Base-by-base conservation (phyloP, 2,329 filamentous ascomycete species). In the Gyromitra esculenta region DNA sequence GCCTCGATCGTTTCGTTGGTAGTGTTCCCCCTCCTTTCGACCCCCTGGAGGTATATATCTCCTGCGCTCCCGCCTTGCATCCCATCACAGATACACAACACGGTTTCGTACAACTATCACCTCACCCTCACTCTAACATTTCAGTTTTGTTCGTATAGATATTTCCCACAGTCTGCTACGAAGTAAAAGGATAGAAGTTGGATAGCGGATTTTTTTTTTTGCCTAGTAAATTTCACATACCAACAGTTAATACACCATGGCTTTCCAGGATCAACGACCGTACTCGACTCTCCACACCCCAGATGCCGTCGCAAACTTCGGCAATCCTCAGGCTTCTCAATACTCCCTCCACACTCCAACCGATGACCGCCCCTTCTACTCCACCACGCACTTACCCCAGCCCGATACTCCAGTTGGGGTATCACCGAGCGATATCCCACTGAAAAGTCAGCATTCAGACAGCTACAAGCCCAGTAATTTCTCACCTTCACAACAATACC, bases 231-330 rank as follows among this genome's bases (percentile, higher is more conserved):
- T n/a, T 50, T 37, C 39, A 62, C 35, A 75, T 35, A 11, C 13
- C 56, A 56, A 67, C 54, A 60, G 39, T 39, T 71, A 66, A 50
- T 57, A 50, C 35, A 70, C 57, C 31, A 77, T 77, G 75, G 57
- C 72, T 52, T 50, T 57, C n/a, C 62, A 59, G 25, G 37, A 59
- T 5, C 73, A 76, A n/a, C 66, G 78, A 35, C 75, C 71, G 56
- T 79, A 76, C 72, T 78, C 78, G 39, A 79, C 78, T n/a, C 76
- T 79, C 35, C 77, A 79, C 37, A 77, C 78, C 2, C 78, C 78
- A n/a, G 73, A 76, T 56, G 64, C 67, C 9, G 9, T 37, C 21
- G 65, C 57, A 39, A 63, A 50, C 2, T 65, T 75, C 13, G n/a
- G 39, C 45, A 74, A 77, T 54, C 76, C 77, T 9, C 73, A 74